Conservation (phyloP, 805 yeast genomes). For the Ascoidea asiatica region DNA sequence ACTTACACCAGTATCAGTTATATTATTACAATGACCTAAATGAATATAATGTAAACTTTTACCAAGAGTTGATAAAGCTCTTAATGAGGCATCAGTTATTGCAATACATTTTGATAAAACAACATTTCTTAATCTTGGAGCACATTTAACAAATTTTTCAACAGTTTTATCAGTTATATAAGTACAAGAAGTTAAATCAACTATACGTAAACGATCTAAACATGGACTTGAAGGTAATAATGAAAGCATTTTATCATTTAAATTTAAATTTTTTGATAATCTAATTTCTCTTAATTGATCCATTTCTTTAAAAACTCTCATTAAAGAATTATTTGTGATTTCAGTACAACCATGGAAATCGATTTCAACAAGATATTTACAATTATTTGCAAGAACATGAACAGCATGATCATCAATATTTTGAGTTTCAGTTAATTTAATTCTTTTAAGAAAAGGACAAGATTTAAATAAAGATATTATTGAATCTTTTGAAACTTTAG, state of each 20-base stretch:
- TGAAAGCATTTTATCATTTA: slow-evolving; percentile 55
- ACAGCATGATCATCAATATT: slow-evolving; percentile 54
- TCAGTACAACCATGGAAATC: slow-evolving; percentile 76
- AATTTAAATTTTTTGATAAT: slow-evolving; percentile 55
- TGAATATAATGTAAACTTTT: slow-evolving; percentile 79
- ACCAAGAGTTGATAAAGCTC: slow-evolving; percentile 60
- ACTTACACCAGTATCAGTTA: slow-evolving; percentile 81
- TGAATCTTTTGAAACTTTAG: slow-evolving; percentile 52
- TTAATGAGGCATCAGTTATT: slow-evolving; percentile 70
- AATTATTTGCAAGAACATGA: slow-evolving; percentile 45
- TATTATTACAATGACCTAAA: slow-evolving; percentile 83
- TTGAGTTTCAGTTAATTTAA: slow-evolving; percentile 64
- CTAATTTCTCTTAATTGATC: slow-evolving; percentile 77
- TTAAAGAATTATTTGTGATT: slow-evolving; percentile 52
- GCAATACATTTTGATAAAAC: slow-evolving; percentile 81
- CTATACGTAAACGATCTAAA: slow-evolving; percentile 58
- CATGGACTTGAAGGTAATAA: slow-evolving; percentile 31
- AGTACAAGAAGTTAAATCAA: slow-evolving; percentile 77
- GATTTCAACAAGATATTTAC: slow-evolving; percentile 76
- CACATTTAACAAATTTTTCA: slow-evolving; percentile 53
- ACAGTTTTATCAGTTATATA: slow-evolving; percentile 72
- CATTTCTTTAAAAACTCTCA: slow-evolving; percentile 41
- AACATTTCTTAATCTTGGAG: slow-evolving; percentile 80
- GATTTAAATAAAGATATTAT: slow-evolving; percentile 40
- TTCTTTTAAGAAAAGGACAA: slow-evolving; percentile 69